Evolutionary conservation across 306 rosid species (phyloP).

Genomic region (Phaseolus lunatus): DNA sequence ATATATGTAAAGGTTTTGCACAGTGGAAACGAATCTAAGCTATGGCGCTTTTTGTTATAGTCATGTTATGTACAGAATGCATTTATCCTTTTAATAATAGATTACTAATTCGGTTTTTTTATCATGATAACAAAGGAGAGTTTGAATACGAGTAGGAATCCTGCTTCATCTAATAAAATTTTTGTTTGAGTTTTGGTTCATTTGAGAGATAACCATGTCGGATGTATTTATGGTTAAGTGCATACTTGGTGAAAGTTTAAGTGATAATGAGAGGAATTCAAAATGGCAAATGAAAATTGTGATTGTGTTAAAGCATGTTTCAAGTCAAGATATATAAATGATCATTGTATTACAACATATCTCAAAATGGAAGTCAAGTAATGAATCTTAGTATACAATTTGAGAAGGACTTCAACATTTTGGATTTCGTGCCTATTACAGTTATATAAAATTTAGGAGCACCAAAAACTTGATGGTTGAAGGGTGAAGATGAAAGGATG

Average conservation of each 20-base stretch:
- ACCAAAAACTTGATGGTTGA: background rate
- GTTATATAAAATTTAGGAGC: background rate
- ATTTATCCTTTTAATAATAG: background rate
- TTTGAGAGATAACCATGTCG: slow-evolving; percentile 11
- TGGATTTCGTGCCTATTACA: background rate
- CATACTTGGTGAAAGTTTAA: slow-evolving; percentile 1
- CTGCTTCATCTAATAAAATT: slow-evolving; percentile 3
- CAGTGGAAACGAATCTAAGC: background rate
- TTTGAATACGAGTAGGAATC: background rate
- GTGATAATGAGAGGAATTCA: slow-evolving; percentile 5
- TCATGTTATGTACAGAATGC: background rate
- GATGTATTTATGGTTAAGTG: background rate
- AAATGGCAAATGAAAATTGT: background rate
- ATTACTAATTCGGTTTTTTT: slow-evolving; percentile 13
- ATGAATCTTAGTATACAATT: background rate
- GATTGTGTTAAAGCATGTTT: background rate
- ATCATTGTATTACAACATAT: background rate
- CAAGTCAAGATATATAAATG: slow-evolving; percentile 1
- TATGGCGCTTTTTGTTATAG: background rate
- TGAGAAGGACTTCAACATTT: background rate
- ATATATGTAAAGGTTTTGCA: background rate
- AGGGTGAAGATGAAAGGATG: background rate
- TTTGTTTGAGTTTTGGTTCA: background rate
- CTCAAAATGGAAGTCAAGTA: background rate
- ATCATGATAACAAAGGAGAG: background rate